Conservation (phyloP, 306 rosid genomes). For the Lathyrus aphaca region DNA sequence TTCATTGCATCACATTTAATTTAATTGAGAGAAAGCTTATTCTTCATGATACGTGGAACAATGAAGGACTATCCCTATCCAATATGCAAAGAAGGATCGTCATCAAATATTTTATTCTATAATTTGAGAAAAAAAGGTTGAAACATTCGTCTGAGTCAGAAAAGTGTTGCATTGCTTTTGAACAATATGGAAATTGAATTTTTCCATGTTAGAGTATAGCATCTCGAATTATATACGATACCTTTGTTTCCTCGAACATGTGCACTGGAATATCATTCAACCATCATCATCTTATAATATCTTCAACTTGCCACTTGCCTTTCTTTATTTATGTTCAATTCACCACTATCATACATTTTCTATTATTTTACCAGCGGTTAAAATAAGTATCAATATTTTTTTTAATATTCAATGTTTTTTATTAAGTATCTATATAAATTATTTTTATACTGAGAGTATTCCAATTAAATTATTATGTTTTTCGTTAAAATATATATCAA, state of each 20-base stretch:
- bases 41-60: constrained; percentile 2
- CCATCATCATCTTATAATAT: background rate
- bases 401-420: too few relatives aligned
- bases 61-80: background rate
- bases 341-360: too few relatives aligned
- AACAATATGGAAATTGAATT: background rate
- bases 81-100: constrained; percentile 1
- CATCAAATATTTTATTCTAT: constrained; percentile 11
- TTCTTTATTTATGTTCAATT: too few relatives aligned
- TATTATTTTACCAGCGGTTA: too few relatives aligned
- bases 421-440: too few relatives aligned
- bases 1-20: too few relatives aligned
- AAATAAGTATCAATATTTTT: too few relatives aligned
- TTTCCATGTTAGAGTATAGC: constrained; percentile 1
- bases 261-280: constrained; percentile 32
- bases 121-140: constrained; percentile 10
- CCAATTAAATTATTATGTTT: too few relatives aligned
- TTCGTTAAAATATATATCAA: background rate
- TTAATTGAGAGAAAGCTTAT: constrained; percentile 4
- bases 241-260: constrained; percentile 29
- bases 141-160: background rate
- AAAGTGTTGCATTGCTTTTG: background rate
- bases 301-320: constrained; percentile 5
- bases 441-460: too few relatives aligned
- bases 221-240: constrained; percentile 27